phyloP scores from a whole-genome alignment of 2,329 filamentous ascomycete species.

The Penicillium sp. region DNA sequence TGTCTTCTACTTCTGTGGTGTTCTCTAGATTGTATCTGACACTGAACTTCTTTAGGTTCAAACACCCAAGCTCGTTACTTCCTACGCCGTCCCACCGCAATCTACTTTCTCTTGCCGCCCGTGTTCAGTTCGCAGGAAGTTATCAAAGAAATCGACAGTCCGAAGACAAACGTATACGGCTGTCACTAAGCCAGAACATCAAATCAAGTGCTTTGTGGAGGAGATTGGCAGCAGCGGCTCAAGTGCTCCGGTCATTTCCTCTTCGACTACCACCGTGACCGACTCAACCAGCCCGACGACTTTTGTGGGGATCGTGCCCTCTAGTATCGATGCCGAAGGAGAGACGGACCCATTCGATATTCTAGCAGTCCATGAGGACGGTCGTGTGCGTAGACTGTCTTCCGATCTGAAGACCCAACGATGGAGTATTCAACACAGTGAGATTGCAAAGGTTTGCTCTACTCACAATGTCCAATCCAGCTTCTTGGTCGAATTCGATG shows the following conservation, averaged over 20 bases:
- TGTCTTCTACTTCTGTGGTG: slow-evolving; percentile 1
- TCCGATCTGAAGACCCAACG: slow-evolving; percentile 40
- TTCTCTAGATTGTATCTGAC: slow-evolving; percentile 2
- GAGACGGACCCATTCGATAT: slow-evolving; percentile 38
- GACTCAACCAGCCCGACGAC: slow-evolving; percentile 38
- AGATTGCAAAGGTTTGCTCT: slow-evolving; percentile 28
- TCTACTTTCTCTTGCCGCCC: slow-evolving; percentile 57
- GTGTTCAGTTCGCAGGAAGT: slow-evolving; percentile 56
- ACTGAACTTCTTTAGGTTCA: slow-evolving; percentile 49
- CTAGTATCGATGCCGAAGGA: slow-evolving; percentile 20
- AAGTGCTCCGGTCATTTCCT: slow-evolving; percentile 37
- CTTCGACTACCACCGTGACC: slow-evolving; percentile 37
- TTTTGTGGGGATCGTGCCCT: slow-evolving; percentile 40
- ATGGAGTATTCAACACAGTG: slow-evolving; percentile 39
- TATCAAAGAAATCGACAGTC: slow-evolving; percentile 41
- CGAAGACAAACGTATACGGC: slow-evolving; percentile 58
- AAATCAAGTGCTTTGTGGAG: slow-evolving; percentile 56
- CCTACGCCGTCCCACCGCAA: slow-evolving; percentile 61
- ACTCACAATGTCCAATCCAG: slow-evolving; percentile 33
- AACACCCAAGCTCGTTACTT: slow-evolving; percentile 58
- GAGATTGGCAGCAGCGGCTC: slow-evolving; percentile 36
- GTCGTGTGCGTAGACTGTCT: slow-evolving; percentile 40
- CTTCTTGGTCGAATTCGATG: slow-evolving; percentile 42
- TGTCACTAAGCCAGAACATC: slow-evolving; percentile 47
- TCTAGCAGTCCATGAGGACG: slow-evolving; percentile 45